phyloP scores from a whole-genome alignment of 2,329 filamentous ascomycete genomes.

The Exophiala aquamarina region DNA sequence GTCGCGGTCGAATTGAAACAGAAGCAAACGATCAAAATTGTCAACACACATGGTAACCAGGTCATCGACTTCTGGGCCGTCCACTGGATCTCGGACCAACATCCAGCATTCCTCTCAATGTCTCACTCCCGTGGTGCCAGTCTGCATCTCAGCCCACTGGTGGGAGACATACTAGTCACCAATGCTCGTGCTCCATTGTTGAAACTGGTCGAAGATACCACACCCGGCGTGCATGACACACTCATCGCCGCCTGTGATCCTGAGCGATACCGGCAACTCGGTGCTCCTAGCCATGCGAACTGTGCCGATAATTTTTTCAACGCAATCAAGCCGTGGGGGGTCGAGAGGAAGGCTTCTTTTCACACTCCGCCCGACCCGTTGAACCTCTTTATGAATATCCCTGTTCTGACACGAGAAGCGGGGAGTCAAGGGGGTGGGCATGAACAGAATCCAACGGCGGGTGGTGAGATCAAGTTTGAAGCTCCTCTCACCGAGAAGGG shows the following conservation, averaged over 20 bases:
- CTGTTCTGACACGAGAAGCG: conserved; percentile 24
- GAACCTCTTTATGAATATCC: conserved; percentile 48
- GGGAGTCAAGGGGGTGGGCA: background rate
- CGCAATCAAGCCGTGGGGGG: conserved; percentile 30
- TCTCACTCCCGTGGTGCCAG: conserved; percentile 39
- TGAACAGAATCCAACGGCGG: conserved; percentile 13
- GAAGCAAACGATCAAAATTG: conserved; percentile 45
- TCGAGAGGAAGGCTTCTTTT: conserved; percentile 15
- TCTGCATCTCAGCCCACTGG: conserved; percentile 30
- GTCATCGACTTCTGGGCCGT: conserved; percentile 54
- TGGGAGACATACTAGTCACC: conserved; percentile 38
- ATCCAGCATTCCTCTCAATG: conserved; percentile 35
- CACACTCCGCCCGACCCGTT: conserved; percentile 40
- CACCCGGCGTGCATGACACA: conserved; percentile 40
- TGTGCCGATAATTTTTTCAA: conserved; percentile 42
- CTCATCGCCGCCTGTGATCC: conserved; percentile 43
- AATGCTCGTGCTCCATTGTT: conserved; percentile 39
- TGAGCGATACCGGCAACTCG: conserved; percentile 40
- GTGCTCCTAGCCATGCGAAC: conserved; percentile 38
- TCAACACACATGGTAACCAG: conserved; percentile 50
- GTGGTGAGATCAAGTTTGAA: conserved; percentile 34
- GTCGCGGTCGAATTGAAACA: conserved; percentile 39
- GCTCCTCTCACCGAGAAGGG: conserved; percentile 37
- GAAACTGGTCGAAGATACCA: conserved; percentile 39
- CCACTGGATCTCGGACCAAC: conserved; percentile 24